Conservation (phyloP, 2,329 filamentous ascomycete species). For the Apiospora marii region DNA sequence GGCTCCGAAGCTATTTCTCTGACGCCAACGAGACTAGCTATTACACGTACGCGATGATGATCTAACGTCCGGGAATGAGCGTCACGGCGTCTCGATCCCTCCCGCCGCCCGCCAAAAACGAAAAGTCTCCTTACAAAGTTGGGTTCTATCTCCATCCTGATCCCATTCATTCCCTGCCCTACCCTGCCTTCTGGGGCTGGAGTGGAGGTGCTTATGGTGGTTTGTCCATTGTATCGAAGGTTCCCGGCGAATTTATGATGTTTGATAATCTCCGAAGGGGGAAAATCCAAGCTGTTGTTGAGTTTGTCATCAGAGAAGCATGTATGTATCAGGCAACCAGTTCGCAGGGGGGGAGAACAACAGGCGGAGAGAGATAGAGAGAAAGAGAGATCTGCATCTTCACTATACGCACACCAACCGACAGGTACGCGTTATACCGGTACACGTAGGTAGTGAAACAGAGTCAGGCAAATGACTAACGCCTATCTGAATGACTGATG, state of each 20-base stretch:
- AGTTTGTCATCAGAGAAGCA: background rate
- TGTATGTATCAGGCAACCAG: constrained; percentile 11
- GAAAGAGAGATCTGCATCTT: background rate
- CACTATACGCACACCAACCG: constrained; percentile 1
- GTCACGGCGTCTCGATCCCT: background rate
- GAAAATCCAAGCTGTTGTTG: background rate
- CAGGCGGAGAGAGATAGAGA: no score
- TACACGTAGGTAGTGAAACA: background rate
- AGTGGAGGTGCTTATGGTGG: background rate
- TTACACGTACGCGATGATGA: background rate
- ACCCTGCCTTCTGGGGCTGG: no score
- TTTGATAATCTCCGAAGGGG: constrained; percentile 7
- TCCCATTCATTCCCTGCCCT: background rate
- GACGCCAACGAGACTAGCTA: constrained; percentile 6
- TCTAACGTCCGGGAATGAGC: constrained; percentile 8
- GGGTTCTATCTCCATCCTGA: background rate
- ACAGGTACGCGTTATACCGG: background rate
- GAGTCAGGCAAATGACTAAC: background rate
- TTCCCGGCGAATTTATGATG: constrained; percentile 11
- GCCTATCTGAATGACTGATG: background rate
- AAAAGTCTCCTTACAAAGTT: background rate
- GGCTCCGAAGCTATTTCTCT: constrained; percentile 1
- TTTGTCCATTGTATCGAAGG: background rate
- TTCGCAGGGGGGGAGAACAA: background rate
- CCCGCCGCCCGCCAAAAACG: background rate